These are phyloP conservation scores for Colletotrichum shisoi DNA, from an alignment of 2,329 filamentous ascomycete genomes.

Conservation along the genomic window DNA sequence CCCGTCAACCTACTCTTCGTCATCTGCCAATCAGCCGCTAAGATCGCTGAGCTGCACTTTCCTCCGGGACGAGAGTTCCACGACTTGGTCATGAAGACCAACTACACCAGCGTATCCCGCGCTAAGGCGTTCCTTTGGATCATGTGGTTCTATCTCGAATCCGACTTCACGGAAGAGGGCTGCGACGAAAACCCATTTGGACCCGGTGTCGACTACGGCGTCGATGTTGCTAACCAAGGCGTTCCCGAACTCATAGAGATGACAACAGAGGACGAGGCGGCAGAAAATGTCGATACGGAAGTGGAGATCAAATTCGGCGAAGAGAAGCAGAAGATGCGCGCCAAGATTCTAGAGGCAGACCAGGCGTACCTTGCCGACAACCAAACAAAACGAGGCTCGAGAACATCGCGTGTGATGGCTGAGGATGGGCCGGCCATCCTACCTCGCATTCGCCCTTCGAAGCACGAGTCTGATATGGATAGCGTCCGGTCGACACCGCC, in stretches of 20 bases:
- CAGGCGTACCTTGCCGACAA: slow-evolving; percentile 72
- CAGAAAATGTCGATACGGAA: slow-evolving; percentile 77
- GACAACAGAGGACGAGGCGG: slow-evolving; percentile 68
- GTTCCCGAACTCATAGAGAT: slow-evolving; percentile 73
- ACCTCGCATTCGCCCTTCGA: slow-evolving; percentile 69
- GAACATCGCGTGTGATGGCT: slow-evolving; percentile 51
- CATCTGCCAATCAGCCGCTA: slow-evolving; percentile 86
- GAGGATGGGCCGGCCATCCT: slow-evolving; percentile 67
- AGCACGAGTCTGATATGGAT: slow-evolving; percentile 62
- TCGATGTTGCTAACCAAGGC: slow-evolving; percentile 71
- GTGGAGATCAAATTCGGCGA: slow-evolving; percentile 75
- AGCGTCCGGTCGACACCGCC: slow-evolving; percentile 56
- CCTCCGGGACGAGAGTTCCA: slow-evolving; percentile 87
- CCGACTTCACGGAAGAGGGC: slow-evolving; percentile 88
- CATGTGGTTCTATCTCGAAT: slow-evolving; percentile 99
- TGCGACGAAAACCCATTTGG: slow-evolving; percentile 93
- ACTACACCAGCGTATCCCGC: slow-evolving; percentile 80
- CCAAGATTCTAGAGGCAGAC: slow-evolving; percentile 77
- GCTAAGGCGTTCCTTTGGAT: slow-evolving; percentile 93
- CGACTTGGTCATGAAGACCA: slow-evolving; percentile 91
- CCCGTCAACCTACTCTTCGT: slow-evolving; percentile 98
- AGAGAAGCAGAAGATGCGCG: slow-evolving; percentile 76
- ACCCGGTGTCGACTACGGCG: slow-evolving; percentile 69
- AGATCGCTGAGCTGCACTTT: slow-evolving; percentile 93
- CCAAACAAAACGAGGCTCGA: slow-evolving; percentile 64